Evolutionary conservation across 2,329 filamentous ascomycete genomes (phyloP).

Genomic region (Mycosphaerella sp.): DNA sequence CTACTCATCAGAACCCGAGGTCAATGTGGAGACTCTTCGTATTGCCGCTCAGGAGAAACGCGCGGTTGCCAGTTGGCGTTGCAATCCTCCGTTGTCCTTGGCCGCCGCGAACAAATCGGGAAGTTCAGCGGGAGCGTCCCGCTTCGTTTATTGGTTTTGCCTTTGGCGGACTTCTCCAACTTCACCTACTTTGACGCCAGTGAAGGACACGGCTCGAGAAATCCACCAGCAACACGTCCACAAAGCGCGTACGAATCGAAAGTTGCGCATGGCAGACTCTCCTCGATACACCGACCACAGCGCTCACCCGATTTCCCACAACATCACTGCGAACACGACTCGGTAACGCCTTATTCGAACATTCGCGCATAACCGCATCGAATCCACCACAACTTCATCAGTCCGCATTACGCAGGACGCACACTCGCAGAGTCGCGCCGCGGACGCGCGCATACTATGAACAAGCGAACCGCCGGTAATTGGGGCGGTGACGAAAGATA

Average conservation of each 20-base stretch:
- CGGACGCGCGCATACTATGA: conserved; percentile 24
- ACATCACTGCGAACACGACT: conserved; percentile 6
- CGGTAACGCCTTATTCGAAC: conserved; percentile 13
- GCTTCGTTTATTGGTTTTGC: conserved; percentile 3
- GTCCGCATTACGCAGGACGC: conserved; percentile 3
- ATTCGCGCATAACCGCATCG: conserved; percentile 8
- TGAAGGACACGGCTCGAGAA: not conserved
- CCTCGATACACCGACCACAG: conserved; percentile 9
- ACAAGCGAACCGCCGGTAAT: conserved; percentile 29
- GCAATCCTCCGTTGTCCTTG: not conserved
- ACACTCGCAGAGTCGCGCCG: conserved; percentile 6
- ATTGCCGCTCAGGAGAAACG: not conserved
- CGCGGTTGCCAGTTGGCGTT: not conserved
- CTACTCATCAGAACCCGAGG: not conserved
- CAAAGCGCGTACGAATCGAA: not conserved
- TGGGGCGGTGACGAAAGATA: conserved; percentile 26
- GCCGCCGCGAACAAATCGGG: not conserved
- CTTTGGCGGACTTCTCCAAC: conserved; percentile 3
- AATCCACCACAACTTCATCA: conserved; percentile 5
- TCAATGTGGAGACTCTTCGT: not conserved
- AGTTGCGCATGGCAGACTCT: conserved; percentile 16
- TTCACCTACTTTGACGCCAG: conserved; percentile 2
- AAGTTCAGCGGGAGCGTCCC: not conserved
- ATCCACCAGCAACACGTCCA: not conserved
- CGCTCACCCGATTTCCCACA: conserved; percentile 18